These are phyloP conservation scores for Phytophthora brassicae DNA, from an alignment of 352 stramenopile species.

Conservation along the genomic window DNA sequence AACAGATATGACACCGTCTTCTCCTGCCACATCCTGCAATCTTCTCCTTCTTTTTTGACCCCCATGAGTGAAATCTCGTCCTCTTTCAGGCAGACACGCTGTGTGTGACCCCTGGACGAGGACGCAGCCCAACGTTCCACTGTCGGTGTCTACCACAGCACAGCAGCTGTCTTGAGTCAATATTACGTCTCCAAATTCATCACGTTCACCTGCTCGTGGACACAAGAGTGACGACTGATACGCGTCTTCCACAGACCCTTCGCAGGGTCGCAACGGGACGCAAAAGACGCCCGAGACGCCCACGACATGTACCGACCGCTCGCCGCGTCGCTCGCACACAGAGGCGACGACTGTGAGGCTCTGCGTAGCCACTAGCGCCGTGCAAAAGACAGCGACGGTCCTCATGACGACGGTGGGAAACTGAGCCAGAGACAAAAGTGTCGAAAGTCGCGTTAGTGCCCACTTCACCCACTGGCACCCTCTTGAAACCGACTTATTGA, in stretches of 20 bases:
- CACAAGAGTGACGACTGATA: conserved; percentile 30
- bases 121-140: conserved; percentile 39
- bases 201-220: conserved; percentile 30
- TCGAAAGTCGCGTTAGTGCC: too few species aligned
- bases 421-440: too few species aligned
- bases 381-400: conserved; percentile 18
- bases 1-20: conserved; percentile 10
- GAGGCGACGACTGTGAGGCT: conserved; percentile 14
- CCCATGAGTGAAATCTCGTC: conserved; percentile 6
- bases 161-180: conserved; percentile 49
- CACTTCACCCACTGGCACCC: too few species aligned
- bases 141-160: conserved; percentile 29
- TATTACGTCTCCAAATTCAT: conserved; percentile 14
- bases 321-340: conserved; percentile 6
- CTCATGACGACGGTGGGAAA: conserved; percentile 16
- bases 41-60: conserved; percentile 15
- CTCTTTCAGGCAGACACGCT: conserved; percentile 27
- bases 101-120: conserved; percentile 15
- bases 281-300: conserved; percentile 44
- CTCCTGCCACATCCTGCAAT: conserved; percentile 11
- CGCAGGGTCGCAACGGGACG: conserved; percentile 35
- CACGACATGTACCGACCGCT: conserved; percentile 33
- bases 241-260: conserved; percentile 15
- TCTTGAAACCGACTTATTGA: too few species aligned
- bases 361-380: conserved; percentile 5